Evolutionary conservation across 306 rosid genomes (phyloP).

Genomic region (Quercus agrifolia): DNA sequence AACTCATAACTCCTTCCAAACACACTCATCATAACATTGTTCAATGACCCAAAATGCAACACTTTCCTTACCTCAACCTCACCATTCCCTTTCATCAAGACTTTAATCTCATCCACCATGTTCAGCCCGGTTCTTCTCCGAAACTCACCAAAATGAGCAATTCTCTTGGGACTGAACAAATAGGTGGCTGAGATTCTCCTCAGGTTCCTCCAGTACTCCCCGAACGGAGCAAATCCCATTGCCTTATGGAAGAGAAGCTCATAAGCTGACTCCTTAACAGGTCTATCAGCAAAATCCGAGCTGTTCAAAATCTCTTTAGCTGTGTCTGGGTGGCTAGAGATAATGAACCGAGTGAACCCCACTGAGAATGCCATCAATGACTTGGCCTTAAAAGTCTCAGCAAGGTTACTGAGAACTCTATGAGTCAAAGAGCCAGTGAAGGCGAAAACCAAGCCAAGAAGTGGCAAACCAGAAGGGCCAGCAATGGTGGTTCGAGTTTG

Average conservation of each 20-base stretch:
- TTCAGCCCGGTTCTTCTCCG: constrained; percentile 32
- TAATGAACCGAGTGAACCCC: constrained; percentile 62
- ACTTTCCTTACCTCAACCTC: constrained; percentile 48
- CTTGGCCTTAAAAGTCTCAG: constrained; percentile 29
- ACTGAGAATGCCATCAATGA: constrained; percentile 60
- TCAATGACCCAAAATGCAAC: constrained; percentile 57
- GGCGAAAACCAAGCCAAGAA: constrained; percentile 18
- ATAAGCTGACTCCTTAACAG: constrained; percentile 70
- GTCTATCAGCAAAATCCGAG: constrained; percentile 64
- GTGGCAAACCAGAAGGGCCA: constrained; percentile 60
- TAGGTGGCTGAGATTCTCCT: constrained; percentile 62
- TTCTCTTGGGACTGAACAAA: constrained; percentile 52
- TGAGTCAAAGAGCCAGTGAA: constrained; percentile 40
- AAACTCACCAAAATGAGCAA: constrained; percentile 27
- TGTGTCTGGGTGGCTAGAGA: constrained; percentile 53
- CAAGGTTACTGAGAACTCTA: constrained; percentile 39
- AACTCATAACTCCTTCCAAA: constrained; percentile 63
- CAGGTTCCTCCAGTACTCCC: constrained; percentile 75
- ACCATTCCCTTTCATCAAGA: constrained; percentile 29
- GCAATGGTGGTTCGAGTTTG: constrained; percentile 30
- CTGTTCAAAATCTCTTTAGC: constrained; percentile 65
- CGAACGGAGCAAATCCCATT: constrained; percentile 81
- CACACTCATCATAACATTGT: constrained; percentile 70
- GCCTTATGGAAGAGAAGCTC: constrained; percentile 72
- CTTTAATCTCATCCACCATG: constrained; percentile 32